These are phyloP conservation scores for Gossypium arboreum DNA, from an alignment of 345 rosid species.

Conservation along the genomic window DNA sequence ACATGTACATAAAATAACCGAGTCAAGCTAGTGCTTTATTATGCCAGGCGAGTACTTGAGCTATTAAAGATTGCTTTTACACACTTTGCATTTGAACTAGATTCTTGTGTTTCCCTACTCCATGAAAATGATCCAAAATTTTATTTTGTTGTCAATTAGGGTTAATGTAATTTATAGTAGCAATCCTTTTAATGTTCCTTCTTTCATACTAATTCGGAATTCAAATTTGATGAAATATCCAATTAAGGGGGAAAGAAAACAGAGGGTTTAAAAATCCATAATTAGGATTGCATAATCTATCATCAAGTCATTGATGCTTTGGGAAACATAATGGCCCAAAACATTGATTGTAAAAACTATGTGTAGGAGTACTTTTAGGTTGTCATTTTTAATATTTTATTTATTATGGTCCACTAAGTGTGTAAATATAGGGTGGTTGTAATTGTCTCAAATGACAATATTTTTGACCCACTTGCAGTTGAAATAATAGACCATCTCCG, in stretches of 20 bases:
- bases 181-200: not conserved
- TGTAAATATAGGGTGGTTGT: slow-evolving; percentile 26
- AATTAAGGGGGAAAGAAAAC: not conserved
- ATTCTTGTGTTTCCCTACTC: not conserved
- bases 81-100: not conserved
- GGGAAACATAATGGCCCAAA: slow-evolving; percentile 16
- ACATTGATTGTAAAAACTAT: slow-evolving; percentile 1
- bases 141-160: not conserved
- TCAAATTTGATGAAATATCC: not conserved
- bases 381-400: slow-evolving; percentile 24
- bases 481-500: slow-evolving; percentile 35
- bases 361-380: slow-evolving; percentile 18
- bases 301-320: not conserved
- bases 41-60: not conserved
- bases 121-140: not conserved
- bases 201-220: not conserved
- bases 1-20: no score
- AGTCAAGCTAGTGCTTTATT: no score
- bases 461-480: slow-evolving; percentile 51
- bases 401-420: slow-evolving; percentile 23
- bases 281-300: not conserved
- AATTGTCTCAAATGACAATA: slow-evolving; percentile 30
- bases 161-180: not conserved
- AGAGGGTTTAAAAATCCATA: no score
- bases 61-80: not conserved